Base-by-base conservation (phyloP, 768 basidiomycete species). In the Psilocybe cyanescens region DNA sequence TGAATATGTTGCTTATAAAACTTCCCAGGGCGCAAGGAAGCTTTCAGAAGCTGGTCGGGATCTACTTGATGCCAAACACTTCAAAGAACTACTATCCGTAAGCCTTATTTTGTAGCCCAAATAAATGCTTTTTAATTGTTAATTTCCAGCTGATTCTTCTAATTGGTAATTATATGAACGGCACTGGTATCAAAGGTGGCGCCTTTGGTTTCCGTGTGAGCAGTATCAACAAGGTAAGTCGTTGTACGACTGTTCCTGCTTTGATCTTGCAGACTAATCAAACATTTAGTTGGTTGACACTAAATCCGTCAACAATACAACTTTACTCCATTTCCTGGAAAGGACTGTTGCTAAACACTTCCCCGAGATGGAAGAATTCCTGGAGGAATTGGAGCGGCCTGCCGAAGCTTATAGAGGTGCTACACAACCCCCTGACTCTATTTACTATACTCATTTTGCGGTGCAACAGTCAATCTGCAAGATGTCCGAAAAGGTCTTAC, bases 111-210 rank as follows among this genome's bases (percentile, higher is more conserved):
- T 29, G 14, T 57, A 19, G 30, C 17, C 14, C 30, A 35, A 3
- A n/a, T 8, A 50, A 8, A 46, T 17, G 30, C 29, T 35, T 49
- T 50, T 37, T 24, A 39, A 57, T 49, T 24, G n/a, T 52, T 2
- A 31, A 29, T 33, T 19, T 57, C n/a, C 61, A 83, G 90, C 84
- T 99, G 45, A 97, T 99, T 65, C 87, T 99, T 12, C 83, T 96
- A 67, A 86, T 99, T 66, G 97, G 97, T 46, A 99, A 99, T 73
- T 99, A 95, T 74, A 95, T 99, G 90, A 99, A 99, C 71, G 94
- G 95, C 5, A 91, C 94, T 56, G 95, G 96, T 57, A 84, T 94
- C 68, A 97, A 97, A 73, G 97, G 97, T 58, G 96, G 96, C 33
- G 97, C 97, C 1, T 97, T 93, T 68, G 97, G 97, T 61, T 99